Conservation (phyloP, 257 asterid genomes). For the Fraxinus cuspidata region DNA sequence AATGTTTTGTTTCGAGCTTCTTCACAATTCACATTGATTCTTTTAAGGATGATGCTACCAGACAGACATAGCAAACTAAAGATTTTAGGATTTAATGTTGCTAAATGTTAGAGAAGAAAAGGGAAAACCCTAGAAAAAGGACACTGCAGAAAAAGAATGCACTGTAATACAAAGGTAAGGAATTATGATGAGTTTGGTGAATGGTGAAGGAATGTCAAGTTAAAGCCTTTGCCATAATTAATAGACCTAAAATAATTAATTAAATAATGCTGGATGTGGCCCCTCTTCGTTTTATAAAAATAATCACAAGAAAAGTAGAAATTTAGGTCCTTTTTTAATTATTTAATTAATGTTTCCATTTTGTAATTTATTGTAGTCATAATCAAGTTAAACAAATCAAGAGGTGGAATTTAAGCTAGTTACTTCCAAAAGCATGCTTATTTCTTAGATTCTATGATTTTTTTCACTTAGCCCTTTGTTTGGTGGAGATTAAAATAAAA, state of each 20-base stretch:
- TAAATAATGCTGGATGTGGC: too few relatives aligned
- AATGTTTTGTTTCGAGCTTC: background rate
- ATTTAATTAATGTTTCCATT: background rate
- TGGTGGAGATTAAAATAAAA: too few relatives aligned
- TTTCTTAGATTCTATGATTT: background rate
- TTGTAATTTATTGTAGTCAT: background rate
- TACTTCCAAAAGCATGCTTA: background rate
- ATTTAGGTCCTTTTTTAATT: background rate
- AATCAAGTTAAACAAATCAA: background rate
- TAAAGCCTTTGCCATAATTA: conserved; percentile 5
- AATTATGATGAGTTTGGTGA: conserved; percentile 30
- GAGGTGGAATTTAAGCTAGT: background rate
- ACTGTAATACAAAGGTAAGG: conserved; percentile 30
- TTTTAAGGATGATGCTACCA: background rate
- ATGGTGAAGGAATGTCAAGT: conserved; percentile 21
- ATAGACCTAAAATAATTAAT: too few relatives aligned
- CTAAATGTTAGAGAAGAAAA: conserved; percentile 16
- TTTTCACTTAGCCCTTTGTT: too few relatives aligned
- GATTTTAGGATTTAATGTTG: background rate
- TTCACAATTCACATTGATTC: background rate
- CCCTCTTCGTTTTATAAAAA: conserved; percentile 14
- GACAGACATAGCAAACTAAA: conserved; percentile 15
- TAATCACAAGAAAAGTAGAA: background rate
- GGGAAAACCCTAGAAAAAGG: conserved; percentile 44
- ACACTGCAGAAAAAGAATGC: conserved; percentile 7